Conservation (phyloP, 2,329 filamentous ascomycete species). For the Macroventuria anomochaeta region DNA sequence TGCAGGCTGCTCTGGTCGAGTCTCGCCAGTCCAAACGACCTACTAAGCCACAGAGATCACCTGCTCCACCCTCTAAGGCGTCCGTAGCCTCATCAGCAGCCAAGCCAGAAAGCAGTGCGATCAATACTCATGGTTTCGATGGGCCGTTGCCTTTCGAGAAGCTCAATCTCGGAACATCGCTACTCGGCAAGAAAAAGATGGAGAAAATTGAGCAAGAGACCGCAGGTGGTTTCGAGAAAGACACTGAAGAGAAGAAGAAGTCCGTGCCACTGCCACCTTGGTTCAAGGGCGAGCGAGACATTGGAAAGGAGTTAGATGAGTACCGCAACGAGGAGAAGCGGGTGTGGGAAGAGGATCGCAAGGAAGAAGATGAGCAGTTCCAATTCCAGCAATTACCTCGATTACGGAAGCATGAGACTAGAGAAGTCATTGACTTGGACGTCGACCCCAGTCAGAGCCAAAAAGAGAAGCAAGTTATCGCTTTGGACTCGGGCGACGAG, state of each 20-base stretch:
- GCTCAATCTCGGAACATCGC: slow-evolving; percentile 71
- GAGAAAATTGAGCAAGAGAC: slow-evolving; percentile 60
- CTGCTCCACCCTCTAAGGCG: slow-evolving; percentile 28
- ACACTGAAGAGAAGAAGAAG: slow-evolving; percentile 49
- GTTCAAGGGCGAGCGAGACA: slow-evolving; percentile 65
- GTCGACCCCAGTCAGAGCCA: slow-evolving; percentile 50
- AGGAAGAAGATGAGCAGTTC: slow-evolving; percentile 63
- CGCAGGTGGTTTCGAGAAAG: slow-evolving; percentile 71
- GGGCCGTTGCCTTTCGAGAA: slow-evolving; percentile 91
- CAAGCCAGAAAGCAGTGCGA: slow-evolving; percentile 34
- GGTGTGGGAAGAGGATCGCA: slow-evolving; percentile 63
- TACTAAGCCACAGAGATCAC: slow-evolving; percentile 41
- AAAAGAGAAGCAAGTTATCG: slow-evolving; percentile 61
- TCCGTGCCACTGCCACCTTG: slow-evolving; percentile 76
- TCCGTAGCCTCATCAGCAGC: slow-evolving; percentile 28
- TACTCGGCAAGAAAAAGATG: slow-evolving; percentile 60
- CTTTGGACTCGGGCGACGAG: slow-evolving; percentile 68
- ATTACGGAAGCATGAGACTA: slow-evolving; percentile 62
- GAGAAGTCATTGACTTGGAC: slow-evolving; percentile 57
- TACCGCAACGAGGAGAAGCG: slow-evolving; percentile 53
- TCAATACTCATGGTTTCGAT: slow-evolving; percentile 67
- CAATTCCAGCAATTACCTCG: slow-evolving; percentile 68
- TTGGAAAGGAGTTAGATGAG: slow-evolving; percentile 61
- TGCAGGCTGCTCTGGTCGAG: slow-evolving; percentile 76
- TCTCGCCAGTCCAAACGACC: slow-evolving; percentile 63